A percentile compares a stretch with the other conserved stretches of the same genome.
Evolutionary conservation across 208 protist species (phyloP).

Genomic region (Crithidia expoeki): DNA sequence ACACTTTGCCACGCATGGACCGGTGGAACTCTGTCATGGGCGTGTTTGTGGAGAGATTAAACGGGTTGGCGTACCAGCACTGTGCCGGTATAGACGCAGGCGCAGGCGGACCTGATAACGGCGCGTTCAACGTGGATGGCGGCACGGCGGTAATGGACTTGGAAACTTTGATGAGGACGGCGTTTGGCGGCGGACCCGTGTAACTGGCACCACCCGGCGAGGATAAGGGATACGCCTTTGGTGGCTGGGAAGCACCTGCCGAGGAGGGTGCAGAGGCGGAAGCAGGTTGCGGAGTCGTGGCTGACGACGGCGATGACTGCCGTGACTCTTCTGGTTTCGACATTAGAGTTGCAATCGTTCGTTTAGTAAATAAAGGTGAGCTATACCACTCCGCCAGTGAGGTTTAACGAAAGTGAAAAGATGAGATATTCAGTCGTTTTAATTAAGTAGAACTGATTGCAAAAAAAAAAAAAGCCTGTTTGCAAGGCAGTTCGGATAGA

Average conservation of each 20-base stretch:
- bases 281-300: not conserved
- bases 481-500: no score
- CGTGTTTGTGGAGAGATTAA: slow-evolving; percentile 40
- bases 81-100: slow-evolving; percentile 43
- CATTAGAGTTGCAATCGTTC: no score
- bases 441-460: no score
- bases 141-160: not conserved
- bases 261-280: not conserved
- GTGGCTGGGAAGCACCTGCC: not conserved
- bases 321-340: not conserved
- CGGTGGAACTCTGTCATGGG: slow-evolving; percentile 59
- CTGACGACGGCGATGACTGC: not conserved
- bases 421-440: no score
- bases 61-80: slow-evolving; percentile 67
- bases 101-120: not conserved
- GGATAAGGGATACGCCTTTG: slow-evolving; percentile 1
- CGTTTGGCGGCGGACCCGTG: slow-evolving; percentile 8
- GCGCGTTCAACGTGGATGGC: not conserved
- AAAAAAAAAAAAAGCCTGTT: no score
- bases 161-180: slow-evolving; percentile 12
- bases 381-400: no score
- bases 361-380: no score
- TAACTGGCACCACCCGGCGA: not conserved
- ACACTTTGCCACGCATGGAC: slow-evolving; percentile 49
- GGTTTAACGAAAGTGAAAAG: no score